Evolutionary conservation across 208 protist genomes (phyloP).

Genomic region (Trypanosoma grayi): DNA sequence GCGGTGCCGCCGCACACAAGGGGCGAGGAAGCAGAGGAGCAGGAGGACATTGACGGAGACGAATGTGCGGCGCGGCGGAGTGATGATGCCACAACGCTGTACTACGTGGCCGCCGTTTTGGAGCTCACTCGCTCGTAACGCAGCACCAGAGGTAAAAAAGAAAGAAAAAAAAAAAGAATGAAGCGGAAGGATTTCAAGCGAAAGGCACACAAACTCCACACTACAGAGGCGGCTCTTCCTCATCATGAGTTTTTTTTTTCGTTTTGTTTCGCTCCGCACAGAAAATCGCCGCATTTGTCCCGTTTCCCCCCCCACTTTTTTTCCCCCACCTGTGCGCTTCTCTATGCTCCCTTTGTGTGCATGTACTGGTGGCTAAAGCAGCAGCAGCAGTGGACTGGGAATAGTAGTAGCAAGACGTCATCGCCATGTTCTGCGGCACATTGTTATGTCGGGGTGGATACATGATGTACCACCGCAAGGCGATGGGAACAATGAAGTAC

Average conservation of each 20-base stretch:
- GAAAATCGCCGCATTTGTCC: too few relatives aligned
- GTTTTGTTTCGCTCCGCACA: not conserved
- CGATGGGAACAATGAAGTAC: slow-evolving; percentile 86
- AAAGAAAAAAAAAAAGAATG: too few relatives aligned
- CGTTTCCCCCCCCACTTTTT: too few relatives aligned
- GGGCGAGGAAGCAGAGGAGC: not conserved
- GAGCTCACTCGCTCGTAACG: slow-evolving; percentile 22
- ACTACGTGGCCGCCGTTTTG: slow-evolving; percentile 31
- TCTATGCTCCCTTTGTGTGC: slow-evolving; percentile 6
- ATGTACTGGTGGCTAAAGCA: not conserved
- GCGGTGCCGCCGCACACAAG: slow-evolving; percentile 41
- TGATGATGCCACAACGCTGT: not conserved
- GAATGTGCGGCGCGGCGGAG: not conserved
- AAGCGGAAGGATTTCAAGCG: not conserved
- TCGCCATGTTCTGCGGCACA: slow-evolving; percentile 46
- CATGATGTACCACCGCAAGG: slow-evolving; percentile 89
- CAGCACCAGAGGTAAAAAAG: too few relatives aligned
- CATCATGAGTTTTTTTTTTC: not conserved
- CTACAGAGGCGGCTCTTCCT: too few relatives aligned
- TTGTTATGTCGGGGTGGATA: slow-evolving; percentile 50
- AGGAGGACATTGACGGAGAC: not conserved
- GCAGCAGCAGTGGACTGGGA: not conserved
- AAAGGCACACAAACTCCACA: too few relatives aligned
- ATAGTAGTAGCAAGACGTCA: not conserved
- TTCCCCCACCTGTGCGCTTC: too few relatives aligned